Evolutionary conservation across 2,329 filamentous ascomycete species (phyloP).

Genomic region (Anthostomella pinea): DNA sequence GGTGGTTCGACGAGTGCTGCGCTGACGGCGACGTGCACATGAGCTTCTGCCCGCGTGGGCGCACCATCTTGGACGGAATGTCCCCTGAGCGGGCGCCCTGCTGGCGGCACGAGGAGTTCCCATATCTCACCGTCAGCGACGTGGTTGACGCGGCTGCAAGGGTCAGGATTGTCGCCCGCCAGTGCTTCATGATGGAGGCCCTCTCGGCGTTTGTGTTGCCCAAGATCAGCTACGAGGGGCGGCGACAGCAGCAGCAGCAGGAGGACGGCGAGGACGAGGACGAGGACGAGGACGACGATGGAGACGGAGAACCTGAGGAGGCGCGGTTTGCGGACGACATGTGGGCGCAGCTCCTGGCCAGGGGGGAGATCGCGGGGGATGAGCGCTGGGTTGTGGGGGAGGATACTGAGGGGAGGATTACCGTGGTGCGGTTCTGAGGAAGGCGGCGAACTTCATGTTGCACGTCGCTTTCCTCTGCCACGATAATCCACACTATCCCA

Average conservation of each 20-base stretch:
- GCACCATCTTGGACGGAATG: slow-evolving; percentile 2
- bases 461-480: too few species aligned
- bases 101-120: slow-evolving; percentile 54
- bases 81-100: slow-evolving; percentile 42
- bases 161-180: slow-evolving; percentile 42
- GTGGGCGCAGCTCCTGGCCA: slow-evolving; percentile 47
- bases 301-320: slow-evolving; percentile 33
- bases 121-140: slow-evolving; percentile 47
- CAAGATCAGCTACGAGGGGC: slow-evolving; percentile 35
- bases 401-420: slow-evolving; percentile 48
- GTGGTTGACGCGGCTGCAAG: slow-evolving; percentile 44
- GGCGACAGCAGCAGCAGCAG: too few species aligned
- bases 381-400: slow-evolving; percentile 63
- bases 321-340: slow-evolving; percentile 41
- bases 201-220: slow-evolving; percentile 44
- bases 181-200: slow-evolving; percentile 47
- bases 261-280: slow-evolving; percentile 12
- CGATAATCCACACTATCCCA: too few species aligned
- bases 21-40: slow-evolving; percentile 39
- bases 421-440: slow-evolving; percentile 53
- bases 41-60: slow-evolving; percentile 41
- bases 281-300: slow-evolving; percentile 28
- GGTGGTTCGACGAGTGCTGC: slow-evolving; percentile 47
- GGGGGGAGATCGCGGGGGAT: slow-evolving; percentile 55
- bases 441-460: too few species aligned